Conservation (phyloP, 179 eudicot species). For the Silene noctiflora region DNA sequence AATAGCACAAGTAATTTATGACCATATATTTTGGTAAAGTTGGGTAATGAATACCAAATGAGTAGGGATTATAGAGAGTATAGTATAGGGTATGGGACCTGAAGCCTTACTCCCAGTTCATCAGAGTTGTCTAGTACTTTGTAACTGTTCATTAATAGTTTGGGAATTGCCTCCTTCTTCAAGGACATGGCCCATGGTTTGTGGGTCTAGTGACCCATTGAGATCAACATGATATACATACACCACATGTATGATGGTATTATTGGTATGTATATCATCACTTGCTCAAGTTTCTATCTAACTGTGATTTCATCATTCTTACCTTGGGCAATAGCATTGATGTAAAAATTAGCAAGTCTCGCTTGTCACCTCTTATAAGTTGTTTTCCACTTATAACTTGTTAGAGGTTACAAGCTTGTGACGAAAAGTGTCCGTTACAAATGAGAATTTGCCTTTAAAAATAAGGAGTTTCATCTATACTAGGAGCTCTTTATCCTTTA, state of each 20-base stretch:
- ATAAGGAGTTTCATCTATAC: too few relatives aligned
- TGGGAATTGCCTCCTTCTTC: slow-evolving; percentile 14
- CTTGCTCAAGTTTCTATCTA: neutral
- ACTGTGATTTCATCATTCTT: neutral
- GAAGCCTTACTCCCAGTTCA: slow-evolving; percentile 19
- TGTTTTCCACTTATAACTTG: too few relatives aligned
- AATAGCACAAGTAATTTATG: neutral
- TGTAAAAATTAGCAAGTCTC: too few relatives aligned
- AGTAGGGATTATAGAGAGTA: neutral
- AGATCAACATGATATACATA: slow-evolving; percentile 10
- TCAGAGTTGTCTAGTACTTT: slow-evolving; percentile 15
- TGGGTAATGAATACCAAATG: neutral
- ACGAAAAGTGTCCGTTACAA: too few relatives aligned
- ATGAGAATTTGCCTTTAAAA: too few relatives aligned
- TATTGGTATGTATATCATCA: neutral
- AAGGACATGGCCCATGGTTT: slow-evolving; percentile 21
- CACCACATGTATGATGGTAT: slow-evolving; percentile 12
- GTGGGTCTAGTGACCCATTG: neutral
- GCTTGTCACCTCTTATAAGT: too few relatives aligned
- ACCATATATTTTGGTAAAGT: slow-evolving; percentile 12
- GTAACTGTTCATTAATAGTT: slow-evolving; percentile 8
- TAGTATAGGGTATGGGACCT: slow-evolving; percentile 21
- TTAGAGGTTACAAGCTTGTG: too few relatives aligned
- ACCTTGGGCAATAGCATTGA: too few relatives aligned
- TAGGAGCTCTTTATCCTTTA: too few relatives aligned